Percentiles rank a stretch among this genome's conserved stretches.
Conservation (phyloP, 345 rosid genomes). For the Nasturtium officinale region DNA sequence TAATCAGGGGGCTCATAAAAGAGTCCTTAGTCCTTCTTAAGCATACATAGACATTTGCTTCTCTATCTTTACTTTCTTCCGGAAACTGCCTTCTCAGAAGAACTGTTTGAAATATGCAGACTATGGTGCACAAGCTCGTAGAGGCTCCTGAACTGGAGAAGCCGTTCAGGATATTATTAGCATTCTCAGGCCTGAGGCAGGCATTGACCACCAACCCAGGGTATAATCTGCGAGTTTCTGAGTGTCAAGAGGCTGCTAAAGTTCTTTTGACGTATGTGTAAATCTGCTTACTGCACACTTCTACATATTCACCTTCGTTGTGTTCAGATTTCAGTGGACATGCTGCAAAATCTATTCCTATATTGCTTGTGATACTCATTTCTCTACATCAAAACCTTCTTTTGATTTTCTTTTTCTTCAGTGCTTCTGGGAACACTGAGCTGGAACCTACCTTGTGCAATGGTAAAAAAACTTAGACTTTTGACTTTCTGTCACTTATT, state of each 20-base stretch:
- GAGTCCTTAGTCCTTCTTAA: conserved; percentile 7
- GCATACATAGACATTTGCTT: conserved; percentile 17
- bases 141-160: conserved; percentile 50
- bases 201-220: conserved; percentile 91
- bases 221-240: conserved; percentile 84
- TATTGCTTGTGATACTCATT: conserved; percentile 8
- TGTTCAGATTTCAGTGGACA: conserved; percentile 3
- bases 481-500: conserved; percentile 10
- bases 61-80: conserved; percentile 14
- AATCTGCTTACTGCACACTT: conserved; percentile 15
- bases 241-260: conserved; percentile 92
- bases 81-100: conserved; percentile 45
- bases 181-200: conserved; percentile 91
- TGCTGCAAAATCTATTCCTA: conserved; percentile 11
- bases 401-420: conserved; percentile 39
- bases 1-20: not conserved
- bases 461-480: conserved; percentile 48
- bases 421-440: conserved; percentile 68
- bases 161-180: conserved; percentile 80
- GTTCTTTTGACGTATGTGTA: conserved; percentile 67
- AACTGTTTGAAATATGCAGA: conserved; percentile 53
- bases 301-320: not conserved
- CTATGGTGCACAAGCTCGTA: conserved; percentile 76
- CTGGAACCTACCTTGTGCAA: conserved; percentile 64
- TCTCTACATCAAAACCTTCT: conserved; percentile 19